A percentile compares a stretch with the other conserved stretches of the same genome.
Evolutionary conservation across 148 eudicot species (phyloP).

Genomic region (Salicornia ramosissima): DNA sequence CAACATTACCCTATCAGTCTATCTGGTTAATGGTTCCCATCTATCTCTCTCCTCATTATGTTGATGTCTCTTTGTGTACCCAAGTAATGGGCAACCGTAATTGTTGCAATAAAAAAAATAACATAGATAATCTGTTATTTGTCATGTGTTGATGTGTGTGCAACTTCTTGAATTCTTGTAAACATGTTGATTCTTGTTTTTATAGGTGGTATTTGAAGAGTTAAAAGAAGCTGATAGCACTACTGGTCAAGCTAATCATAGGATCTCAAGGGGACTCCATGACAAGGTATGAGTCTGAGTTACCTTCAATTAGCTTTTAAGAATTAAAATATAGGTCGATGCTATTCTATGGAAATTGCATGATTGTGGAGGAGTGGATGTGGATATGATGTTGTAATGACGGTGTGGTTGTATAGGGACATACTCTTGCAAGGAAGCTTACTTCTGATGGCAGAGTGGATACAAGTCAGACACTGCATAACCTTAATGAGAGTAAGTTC

Average conservation of each 20-base stretch:
- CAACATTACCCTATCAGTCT: too few species aligned
- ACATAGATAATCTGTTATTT: not conserved
- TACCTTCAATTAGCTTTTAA: not conserved
- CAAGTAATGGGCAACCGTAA: too few species aligned
- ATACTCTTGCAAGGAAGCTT: slow-evolving; percentile 71
- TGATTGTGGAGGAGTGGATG: not conserved
- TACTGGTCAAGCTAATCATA: slow-evolving; percentile 77
- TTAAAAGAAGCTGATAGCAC: slow-evolving; percentile 82
- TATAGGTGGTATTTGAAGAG: slow-evolving; percentile 71
- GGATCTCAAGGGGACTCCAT: slow-evolving; percentile 69
- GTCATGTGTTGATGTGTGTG: not conserved
- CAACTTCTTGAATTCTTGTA: slow-evolving; percentile 6
- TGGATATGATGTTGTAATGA: slow-evolving; percentile 9
- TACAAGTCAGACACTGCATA: slow-evolving; percentile 73
- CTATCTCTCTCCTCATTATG: too few species aligned
- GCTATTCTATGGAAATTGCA: not conserved
- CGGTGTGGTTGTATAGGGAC: slow-evolving; percentile 48
- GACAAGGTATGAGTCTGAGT: slow-evolving; percentile 49
- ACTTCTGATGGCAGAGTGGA: slow-evolving; percentile 84
- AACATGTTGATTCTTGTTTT: slow-evolving; percentile 10
- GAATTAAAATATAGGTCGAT: too few species aligned
- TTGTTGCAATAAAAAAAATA: too few species aligned
- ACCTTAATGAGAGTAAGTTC: slow-evolving; percentile 63
- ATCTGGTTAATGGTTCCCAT: too few species aligned
- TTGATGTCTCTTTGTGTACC: too few species aligned